Conservation (phyloP, 2,329 filamentous ascomycete species). For the Arthroderma sp. region DNA sequence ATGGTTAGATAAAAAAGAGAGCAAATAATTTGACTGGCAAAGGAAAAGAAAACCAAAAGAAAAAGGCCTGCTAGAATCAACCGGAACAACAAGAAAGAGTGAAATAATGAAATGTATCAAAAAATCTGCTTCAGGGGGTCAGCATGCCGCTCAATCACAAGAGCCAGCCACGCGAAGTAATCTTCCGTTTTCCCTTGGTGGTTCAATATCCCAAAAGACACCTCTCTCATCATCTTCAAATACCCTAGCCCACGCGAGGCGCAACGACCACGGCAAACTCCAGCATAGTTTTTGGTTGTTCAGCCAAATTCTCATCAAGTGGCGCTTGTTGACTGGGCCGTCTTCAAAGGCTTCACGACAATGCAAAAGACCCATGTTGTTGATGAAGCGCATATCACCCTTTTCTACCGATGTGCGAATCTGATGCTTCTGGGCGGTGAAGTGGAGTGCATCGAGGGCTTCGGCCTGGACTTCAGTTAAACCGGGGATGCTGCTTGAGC, state of each 20-base stretch:
- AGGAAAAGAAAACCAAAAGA: too few species aligned
- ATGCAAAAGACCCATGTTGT: constrained; percentile 41
- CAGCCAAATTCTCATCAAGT: not conserved
- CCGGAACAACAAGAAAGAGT: too few species aligned
- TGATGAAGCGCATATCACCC: constrained; percentile 40
- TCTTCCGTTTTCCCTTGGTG: too few species aligned
- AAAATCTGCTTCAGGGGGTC: too few species aligned
- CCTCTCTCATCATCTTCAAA: too few species aligned
- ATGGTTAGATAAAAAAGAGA: too few species aligned
- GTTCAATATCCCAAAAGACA: too few species aligned
- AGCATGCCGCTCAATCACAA: too few species aligned
- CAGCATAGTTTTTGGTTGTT: not conserved
- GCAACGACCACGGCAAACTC: not conserved
- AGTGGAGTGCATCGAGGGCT: constrained; percentile 39
- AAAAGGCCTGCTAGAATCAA: too few species aligned
- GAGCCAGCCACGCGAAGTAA: too few species aligned
- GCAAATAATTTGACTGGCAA: too few species aligned
- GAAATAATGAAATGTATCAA: too few species aligned
- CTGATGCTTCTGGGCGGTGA: constrained; percentile 32
- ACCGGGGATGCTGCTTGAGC: constrained; percentile 31
- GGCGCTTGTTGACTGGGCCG: constrained; percentile 11
- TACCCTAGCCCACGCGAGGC: not conserved
- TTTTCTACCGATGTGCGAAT: constrained; percentile 33
- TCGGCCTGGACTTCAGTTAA: constrained; percentile 41
- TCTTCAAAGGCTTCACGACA: constrained; percentile 36